Conservation (phyloP, 441 rosid species). For the Mallotus repandus region DNA sequence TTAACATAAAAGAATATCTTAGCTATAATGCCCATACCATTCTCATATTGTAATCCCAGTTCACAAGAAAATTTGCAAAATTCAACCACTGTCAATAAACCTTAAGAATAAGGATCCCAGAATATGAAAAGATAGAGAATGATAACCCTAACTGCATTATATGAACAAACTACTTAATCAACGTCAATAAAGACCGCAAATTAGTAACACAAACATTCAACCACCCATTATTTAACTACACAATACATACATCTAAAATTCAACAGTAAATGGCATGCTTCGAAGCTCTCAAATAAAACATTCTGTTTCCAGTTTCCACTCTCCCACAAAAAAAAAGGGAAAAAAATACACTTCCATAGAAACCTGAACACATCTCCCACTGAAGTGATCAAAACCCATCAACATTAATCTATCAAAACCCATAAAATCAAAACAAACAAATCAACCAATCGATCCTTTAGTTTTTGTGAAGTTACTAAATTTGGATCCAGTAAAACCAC, state of each 20-base stretch:
- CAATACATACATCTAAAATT: background rate
- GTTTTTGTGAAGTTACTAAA: slow-evolving; percentile 4
- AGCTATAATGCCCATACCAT: background rate
- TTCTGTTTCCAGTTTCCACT: no score
- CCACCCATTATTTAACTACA: background rate
- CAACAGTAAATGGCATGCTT: background rate
- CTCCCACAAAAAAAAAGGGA: background rate
- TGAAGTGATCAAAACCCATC: background rate
- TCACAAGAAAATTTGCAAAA: background rate
- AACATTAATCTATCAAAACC: background rate
- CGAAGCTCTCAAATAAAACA: background rate
- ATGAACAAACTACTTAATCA: background rate
- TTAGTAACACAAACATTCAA: background rate
- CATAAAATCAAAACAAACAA: background rate
- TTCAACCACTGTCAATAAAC: background rate
- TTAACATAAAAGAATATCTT: background rate
- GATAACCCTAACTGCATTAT: background rate
- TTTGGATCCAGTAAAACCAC: background rate
- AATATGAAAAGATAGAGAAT: background rate
- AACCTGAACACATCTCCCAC: slow-evolving; percentile 1
- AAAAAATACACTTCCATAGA: slow-evolving; percentile 2
- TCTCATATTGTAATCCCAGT: background rate
- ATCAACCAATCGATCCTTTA: slow-evolving; percentile 1
- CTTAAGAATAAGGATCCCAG: background rate
- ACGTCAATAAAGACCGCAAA: background rate